Base-by-base conservation (phyloP, 495 filamentous ascomycete genomes). In the Haplographium delicatum region DNA sequence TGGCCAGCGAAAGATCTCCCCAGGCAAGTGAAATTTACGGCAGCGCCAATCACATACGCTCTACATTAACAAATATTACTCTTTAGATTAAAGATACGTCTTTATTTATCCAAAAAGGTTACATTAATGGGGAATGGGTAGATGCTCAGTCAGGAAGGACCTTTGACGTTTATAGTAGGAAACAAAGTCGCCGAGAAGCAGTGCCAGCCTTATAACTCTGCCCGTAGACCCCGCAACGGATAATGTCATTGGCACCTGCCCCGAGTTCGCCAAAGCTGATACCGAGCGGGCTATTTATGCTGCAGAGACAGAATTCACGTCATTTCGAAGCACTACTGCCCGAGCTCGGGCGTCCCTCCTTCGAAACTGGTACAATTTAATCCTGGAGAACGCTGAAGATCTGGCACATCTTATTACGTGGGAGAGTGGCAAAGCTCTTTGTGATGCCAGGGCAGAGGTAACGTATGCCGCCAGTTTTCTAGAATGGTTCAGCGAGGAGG, bases 341-440 rank as follows among this genome's bases (percentile, higher is more conserved):
- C 85, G 88, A 38, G 81, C 93, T 68, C 81, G 88, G 48, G 78
- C 86, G 30, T 79, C 76, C 60, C 78, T 94, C 68, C 76, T 96
- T 39, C 80, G 86, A 40, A 84, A 81, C 59, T 96, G 90, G 91
- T 89, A 89, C 66, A 79, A 93, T 40, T 70, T 95, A 42, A 81
- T 95, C 9, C 11, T 24, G 15, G 28, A 43, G 31, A 35, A 46
- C n/a, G 7, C 20, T 1, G 23, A 47, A 23, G 50, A 46, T 24
- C 15, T 51, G 10, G 48, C 26, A 22, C 56, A 50, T 2, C 55
- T 80, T 24, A 76, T 80, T 54, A 76, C 71, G 7, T 71, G 70
- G 56, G 78, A 81, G 60, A 79, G 79, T 43, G 78, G 78, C 43
- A 82, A 84, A 57, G 65, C 79, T 1, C 49, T 72, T 20, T 69